Evolutionary conservation across 192 early-diverging fungal genomes (phyloP), one percentile per base, ranked within the genome.

Genomic region (Jimgerdemannia lactiflua): DNA sequence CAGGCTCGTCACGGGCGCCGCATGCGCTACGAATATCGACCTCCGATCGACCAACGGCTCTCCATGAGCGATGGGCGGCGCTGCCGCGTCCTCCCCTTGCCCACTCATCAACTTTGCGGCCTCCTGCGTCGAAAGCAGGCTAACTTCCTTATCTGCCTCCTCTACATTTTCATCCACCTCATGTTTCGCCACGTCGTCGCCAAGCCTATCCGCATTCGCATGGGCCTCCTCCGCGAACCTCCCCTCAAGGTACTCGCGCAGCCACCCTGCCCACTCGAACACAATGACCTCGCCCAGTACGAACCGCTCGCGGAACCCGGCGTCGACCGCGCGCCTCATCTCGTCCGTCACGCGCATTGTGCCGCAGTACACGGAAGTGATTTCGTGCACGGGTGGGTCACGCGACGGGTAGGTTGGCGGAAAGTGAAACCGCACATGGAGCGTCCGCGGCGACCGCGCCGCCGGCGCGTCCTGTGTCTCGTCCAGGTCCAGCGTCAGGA

Each of bases 11-110:
- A 88, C 92, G 0, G 79, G 72, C 0, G 93, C 92, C 54, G 92
- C 84, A 75, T 96, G 96, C 4, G 92, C 94, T 3, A 97, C 85
- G 90, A 97, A 97, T 2, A 93, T 83, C 20, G 90, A 92, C 81
- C 95, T 95, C 39, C 94, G 91, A 78, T 96, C 92, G 10, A 92
- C 85, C 6, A 94, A 76, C 4, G 91, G 86, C 8, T 78, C 78
- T 3, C 89, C 84, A 0, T 89, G 83, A 44, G 79, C 82, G n/a
- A 92, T 90, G 2, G 81, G 71, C 6, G 92, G 83, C 4, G 76
- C 54, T 3, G 54, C 49, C 9, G 75, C 42, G 49, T 59, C 49
- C 49, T 14, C 49, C 49, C 49, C 49, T 6, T 59, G 8, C 49
- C 14, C 49, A 14, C 49, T 14, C 14, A 0, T 14, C 29, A 68